Evolutionary conservation across 306 rosid species (phyloP).

Genomic region (Ormosia semicastrata): DNA sequence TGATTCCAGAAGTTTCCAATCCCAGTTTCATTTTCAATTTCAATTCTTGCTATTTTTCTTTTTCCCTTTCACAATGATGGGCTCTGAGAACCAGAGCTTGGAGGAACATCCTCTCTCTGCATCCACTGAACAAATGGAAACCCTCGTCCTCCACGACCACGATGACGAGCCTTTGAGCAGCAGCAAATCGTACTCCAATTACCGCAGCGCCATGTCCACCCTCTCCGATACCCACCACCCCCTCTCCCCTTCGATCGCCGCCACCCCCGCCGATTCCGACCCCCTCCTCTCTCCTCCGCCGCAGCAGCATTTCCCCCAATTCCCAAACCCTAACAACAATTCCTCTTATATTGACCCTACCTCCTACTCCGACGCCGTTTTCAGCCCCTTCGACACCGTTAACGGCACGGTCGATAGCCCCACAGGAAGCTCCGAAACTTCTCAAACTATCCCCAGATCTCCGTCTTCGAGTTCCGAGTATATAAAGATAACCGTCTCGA

Average conservation of each 20-base stretch:
- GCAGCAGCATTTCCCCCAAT: conserved; percentile 1
- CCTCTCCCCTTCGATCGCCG: conserved; percentile 37
- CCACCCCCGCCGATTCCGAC: conserved; percentile 39
- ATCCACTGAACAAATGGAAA: conserved; percentile 59
- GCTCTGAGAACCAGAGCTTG: conserved; percentile 59
- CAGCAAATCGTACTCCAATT: conserved; percentile 50
- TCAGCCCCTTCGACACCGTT: conserved; percentile 44
- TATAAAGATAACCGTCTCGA: conserved; percentile 72
- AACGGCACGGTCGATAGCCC: conserved; percentile 60
- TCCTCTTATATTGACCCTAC: conserved; percentile 64
- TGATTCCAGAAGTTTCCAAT: neutral
- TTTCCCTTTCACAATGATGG: conserved; percentile 62
- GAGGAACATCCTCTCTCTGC: conserved; percentile 53
- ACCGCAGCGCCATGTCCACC: conserved; percentile 78
- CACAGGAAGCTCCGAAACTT: conserved; percentile 42
- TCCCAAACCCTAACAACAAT: conserved; percentile 41
- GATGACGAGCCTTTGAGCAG: conserved; percentile 40
- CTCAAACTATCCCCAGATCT: conserved; percentile 51
- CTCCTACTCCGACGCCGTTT: conserved; percentile 60
- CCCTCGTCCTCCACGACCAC: conserved; percentile 53
- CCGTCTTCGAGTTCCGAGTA: conserved; percentile 56
- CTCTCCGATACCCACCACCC: conserved; percentile 52
- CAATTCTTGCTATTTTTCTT: neutral
- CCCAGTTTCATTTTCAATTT: neutral
- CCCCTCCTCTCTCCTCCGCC: conserved; percentile 52